Base-by-base conservation (phyloP, 1,284 basidiomycete species). In the Stereum hirsutum region DNA sequence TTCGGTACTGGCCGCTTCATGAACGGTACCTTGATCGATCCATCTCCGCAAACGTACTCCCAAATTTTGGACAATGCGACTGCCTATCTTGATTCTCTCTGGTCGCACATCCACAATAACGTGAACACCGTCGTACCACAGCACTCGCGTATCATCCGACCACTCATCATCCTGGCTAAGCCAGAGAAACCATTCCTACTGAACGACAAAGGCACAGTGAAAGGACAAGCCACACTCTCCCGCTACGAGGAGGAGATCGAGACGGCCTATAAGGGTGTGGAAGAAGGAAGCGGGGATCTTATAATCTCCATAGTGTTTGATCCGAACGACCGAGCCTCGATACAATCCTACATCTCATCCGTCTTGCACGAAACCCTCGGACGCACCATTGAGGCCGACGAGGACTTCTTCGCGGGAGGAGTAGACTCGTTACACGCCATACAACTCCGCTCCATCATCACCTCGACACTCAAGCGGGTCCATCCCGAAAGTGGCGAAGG, bases 101-200 rank as follows among this genome's bases (percentile, higher is more conserved):
- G 47, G 49, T 46, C 46, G 14, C 37, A 43, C 42, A 43, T 52
- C 32, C 40, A 44, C 11, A 34, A 15, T 12, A 27, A 48, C n/a
- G 49, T 49, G 27, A 54, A 54, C 39, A 28, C 43, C 11, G 23
- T 51, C 34, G 44, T 52, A 6, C 53, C 52, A 4, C 43, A 47
- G 32, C 52, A 56, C 43, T 54, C 53, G 12, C 46, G 52, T 10
- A 42, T 56, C 10, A 36, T 56, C 24, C 44, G 45, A 2, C 41
- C 50, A 10, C 47, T 52, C 42, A 39, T 56, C 21, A 44, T 56
- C 26, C 44, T 53, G 28, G 49, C 49, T 10, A 41, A 46, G 15
- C 46, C 43, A 2, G 39, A 46, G n/a, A 44, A 47, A 12, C 53
- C 52, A 5, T 51, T 52, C 45, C 36, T 44, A 5, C n/a, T 45